Percentiles rank a stretch among this genome's conserved stretches.
Conservation (phyloP, 2,329 filamentous ascomycete species). For the Colletotrichum somersetense region DNA sequence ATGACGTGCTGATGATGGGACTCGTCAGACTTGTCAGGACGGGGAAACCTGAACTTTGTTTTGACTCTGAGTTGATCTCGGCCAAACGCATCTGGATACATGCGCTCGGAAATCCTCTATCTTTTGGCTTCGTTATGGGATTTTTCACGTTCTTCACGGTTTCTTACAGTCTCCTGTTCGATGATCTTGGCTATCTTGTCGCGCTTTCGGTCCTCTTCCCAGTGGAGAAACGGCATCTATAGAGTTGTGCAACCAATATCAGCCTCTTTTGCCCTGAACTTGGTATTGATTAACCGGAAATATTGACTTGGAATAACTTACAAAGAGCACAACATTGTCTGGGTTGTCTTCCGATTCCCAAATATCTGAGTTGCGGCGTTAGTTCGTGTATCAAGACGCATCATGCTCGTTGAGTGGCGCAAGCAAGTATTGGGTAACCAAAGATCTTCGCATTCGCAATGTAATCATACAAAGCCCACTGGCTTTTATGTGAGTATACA, state of each 20-base stretch:
- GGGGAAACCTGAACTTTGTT: too few relatives aligned
- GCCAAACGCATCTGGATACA: background rate
- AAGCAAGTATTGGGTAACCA: background rate
- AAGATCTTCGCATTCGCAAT: background rate
- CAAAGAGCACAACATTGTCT: conserved; percentile 50
- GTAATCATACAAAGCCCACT: background rate
- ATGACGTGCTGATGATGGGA: conserved; percentile 35
- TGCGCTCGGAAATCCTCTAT: background rate
- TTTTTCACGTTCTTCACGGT: background rate
- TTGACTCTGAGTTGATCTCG: conserved; percentile 11
- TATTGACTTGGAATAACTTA: conserved; percentile 25
- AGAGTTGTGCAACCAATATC: background rate
- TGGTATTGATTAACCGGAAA: background rate
- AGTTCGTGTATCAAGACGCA: background rate
- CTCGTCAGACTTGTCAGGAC: too few relatives aligned
- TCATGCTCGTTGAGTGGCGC: background rate
- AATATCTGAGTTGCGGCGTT: background rate
- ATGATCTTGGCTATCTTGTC: conserved; percentile 48
- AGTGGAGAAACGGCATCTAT: conserved; percentile 58
- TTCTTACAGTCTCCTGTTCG: conserved; percentile 22
- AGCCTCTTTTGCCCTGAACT: background rate
- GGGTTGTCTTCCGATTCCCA: conserved; percentile 39
- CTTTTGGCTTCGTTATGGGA: conserved; percentile 2
- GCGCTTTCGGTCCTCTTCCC: conserved; percentile 54
- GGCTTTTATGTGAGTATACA: background rate